Base-by-base conservation (phyloP, 352 stramenopile species). In the Phytophthora pisi region DNA sequence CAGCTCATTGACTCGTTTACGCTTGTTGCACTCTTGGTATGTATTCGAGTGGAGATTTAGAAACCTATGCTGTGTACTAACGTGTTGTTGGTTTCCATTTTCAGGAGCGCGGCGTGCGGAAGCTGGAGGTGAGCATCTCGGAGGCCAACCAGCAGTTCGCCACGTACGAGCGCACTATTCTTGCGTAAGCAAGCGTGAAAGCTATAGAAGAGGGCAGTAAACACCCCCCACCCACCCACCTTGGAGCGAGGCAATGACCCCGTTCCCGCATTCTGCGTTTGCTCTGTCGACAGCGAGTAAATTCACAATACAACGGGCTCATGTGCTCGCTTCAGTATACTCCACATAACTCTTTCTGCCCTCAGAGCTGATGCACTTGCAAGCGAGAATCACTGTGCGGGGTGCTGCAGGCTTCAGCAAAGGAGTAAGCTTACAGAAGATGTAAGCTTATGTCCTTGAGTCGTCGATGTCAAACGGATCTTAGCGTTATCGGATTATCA, bases 121-220 rank as follows among this genome's bases (percentile, higher is more conserved):
- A 95, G 72, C 86, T 99, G 66, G 94, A 99, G 79, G 89, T 98
- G 28, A 97, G 88, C 70, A 97, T 98, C 64, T 95, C 92, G 20
- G 96, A 99, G 70, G 92, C 93, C 34, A 78, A 88, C 28, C 90
- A 97, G 63, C 96, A 99, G 65, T 89, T 95, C 58, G 88, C 88
- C 9, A 86, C 85, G 23, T 93, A 93, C 66, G 86, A 95, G 62
- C 84, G 86, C 64, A 31, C 28, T 7, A 31, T 31, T 31, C 28
- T 31, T 31, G 28, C 28, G 5, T 31, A 31, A 31, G 28, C 28
- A 6, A 31, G 28, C 6, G 28, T 42, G 36, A 13, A 5, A 42
- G 36, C 36, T 42, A 45, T 45, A 46, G 38, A 46, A 46, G 11
- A 40, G 34, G 10, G 34, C 5, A 15, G 10, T 40, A 40, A 16